Evolutionary conservation across 2,329 filamentous ascomycete species (phyloP).

Genomic region (Aureobasidium sp.): DNA sequence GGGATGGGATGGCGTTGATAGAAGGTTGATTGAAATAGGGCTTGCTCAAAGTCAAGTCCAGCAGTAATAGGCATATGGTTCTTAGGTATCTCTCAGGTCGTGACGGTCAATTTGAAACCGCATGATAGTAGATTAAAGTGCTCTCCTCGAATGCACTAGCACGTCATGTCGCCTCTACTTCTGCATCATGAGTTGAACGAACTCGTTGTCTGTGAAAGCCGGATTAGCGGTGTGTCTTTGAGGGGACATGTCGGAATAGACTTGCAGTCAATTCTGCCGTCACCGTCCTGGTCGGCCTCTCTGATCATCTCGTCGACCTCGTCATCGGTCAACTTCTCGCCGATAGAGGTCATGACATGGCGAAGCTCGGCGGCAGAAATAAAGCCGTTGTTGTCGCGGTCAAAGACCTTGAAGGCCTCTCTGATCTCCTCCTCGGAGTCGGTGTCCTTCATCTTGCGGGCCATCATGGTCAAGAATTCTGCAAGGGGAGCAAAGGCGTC

Average conservation of each 20-base stretch:
- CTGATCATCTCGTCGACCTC: conserved; percentile 61
- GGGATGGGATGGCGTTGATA: neutral
- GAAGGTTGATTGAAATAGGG: neutral
- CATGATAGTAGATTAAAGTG: conserved; percentile 12
- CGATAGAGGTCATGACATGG: conserved; percentile 58
- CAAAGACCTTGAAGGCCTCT: conserved; percentile 60
- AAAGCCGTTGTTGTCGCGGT: conserved; percentile 59
- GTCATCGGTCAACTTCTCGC: conserved; percentile 57
- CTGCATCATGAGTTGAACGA: conserved; percentile 52
- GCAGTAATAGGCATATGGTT: conserved; percentile 13
- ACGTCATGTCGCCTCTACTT: conserved; percentile 34
- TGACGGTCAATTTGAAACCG: neutral
- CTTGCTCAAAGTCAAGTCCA: conserved; percentile 8
- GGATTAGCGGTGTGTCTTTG: conserved; percentile 16
- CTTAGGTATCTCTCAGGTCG: conserved; percentile 16
- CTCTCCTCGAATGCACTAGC: conserved; percentile 3
- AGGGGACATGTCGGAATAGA: conserved; percentile 12
- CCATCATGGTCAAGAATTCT: conserved; percentile 64
- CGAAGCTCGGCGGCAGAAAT: conserved; percentile 57
- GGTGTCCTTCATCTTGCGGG: conserved; percentile 54
- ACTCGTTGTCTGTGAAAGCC: conserved; percentile 44
- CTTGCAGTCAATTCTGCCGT: conserved; percentile 59
- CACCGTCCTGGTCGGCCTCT: conserved; percentile 58
- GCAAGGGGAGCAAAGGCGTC: conserved; percentile 10
- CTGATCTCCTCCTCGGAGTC: conserved; percentile 59